phyloP scores from a whole-genome alignment of 1,284 basidiomycete species.

The Sporisorium iseilematis-ciliati region DNA sequence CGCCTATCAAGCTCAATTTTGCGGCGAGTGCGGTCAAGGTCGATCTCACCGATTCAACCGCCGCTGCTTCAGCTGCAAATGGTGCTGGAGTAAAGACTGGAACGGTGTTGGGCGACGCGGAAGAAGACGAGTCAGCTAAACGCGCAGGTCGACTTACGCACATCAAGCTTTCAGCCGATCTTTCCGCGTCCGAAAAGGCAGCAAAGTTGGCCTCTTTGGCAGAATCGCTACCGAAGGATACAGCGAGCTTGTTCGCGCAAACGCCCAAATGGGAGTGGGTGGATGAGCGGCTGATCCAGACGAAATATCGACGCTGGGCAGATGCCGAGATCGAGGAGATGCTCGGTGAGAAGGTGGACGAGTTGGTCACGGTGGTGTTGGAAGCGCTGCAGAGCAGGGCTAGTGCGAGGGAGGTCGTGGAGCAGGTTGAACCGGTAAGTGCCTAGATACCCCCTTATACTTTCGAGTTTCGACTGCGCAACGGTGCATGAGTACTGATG shows the following conservation, averaged over 20 bases:
- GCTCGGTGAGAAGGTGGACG: constrained; percentile 62
- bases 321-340: constrained; percentile 61
- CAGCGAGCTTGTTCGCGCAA: constrained; percentile 28
- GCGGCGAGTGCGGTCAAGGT: constrained; percentile 1
- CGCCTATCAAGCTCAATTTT: constrained; percentile 64
- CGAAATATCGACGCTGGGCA: constrained; percentile 44
- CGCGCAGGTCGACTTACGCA: constrained; percentile 46
- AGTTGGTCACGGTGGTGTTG: constrained; percentile 56
- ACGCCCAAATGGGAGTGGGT: constrained; percentile 57
- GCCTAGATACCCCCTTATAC: no score
- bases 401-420: constrained; percentile 42
- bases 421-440: constrained; percentile 62
- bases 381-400: constrained; percentile 44
- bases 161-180: constrained; percentile 48
- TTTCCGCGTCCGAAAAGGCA: constrained; percentile 36
- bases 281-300: constrained; percentile 44
- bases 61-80: constrained; percentile 4
- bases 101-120: constrained; percentile 51
- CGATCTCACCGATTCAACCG: constrained; percentile 6
- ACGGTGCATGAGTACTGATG: neutral
- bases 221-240: constrained; percentile 25
- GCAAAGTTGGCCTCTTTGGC: constrained; percentile 20
- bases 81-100: neutral
- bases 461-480: no score
- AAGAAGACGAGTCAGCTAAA: constrained; percentile 53